Evolutionary conservation across 225 moss, liverwort and hornwort species (phyloP).

Genomic region (Marchantia polymorpha): DNA sequence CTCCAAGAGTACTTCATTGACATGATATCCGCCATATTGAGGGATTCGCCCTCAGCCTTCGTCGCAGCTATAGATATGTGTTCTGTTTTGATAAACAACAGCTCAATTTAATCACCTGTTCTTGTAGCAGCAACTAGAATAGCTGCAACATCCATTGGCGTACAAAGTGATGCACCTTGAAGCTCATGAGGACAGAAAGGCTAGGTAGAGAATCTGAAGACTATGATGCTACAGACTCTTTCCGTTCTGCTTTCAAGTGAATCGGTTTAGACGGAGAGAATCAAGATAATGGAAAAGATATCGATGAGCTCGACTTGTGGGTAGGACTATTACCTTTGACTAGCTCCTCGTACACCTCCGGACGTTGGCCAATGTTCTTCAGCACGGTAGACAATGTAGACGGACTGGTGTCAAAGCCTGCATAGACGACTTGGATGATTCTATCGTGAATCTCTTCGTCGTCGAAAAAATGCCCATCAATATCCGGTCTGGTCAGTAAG

Average conservation of each 20-base stretch:
- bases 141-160: too few relatives aligned
- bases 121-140: too few relatives aligned
- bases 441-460: neutral
- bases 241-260: too few relatives aligned
- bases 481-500: neutral
- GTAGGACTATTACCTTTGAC: neutral
- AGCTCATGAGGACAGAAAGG: too few relatives aligned
- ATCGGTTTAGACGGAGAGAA: too few relatives aligned
- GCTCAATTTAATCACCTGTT: too few relatives aligned
- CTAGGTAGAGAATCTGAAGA: too few relatives aligned
- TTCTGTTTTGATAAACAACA: neutral
- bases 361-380: neutral
- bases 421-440: neutral
- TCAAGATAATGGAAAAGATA: too few relatives aligned
- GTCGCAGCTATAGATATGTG: neutral
- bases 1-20: slow-evolving; percentile 5
- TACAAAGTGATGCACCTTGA: too few relatives aligned
- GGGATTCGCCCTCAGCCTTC: neutral
- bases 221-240: too few relatives aligned
- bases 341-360: neutral
- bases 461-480: neutral
- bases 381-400: neutral
- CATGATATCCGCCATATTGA: neutral
- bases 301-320: too few relatives aligned
- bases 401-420: neutral